phyloP scores from a whole-genome alignment of 306 rosid species.

The Quercus rubra region DNA sequence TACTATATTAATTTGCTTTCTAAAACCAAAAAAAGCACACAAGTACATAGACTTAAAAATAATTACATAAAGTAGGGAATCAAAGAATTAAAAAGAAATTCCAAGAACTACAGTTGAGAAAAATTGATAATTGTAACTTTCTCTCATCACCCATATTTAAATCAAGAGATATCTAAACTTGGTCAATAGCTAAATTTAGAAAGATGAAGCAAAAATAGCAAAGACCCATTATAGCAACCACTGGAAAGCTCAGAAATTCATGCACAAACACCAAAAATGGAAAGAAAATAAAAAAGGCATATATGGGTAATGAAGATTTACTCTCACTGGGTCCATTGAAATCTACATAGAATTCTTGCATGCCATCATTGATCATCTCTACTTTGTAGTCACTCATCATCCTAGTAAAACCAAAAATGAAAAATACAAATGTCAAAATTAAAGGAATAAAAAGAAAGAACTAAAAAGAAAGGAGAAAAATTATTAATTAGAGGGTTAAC shows the following conservation, averaged over 20 bases:
- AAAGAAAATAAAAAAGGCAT: neutral
- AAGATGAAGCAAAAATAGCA: neutral
- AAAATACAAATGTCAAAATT: conserved; percentile 1
- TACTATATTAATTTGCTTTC: neutral
- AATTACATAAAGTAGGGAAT: conserved; percentile 6
- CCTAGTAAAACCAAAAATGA: conserved; percentile 28
- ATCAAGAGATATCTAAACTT: conserved; percentile 29
- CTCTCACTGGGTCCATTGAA: conserved; percentile 54
- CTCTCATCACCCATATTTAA: conserved; percentile 24
- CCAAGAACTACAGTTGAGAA: neutral
- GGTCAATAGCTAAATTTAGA: conserved; percentile 32
- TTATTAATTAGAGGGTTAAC: conserved; percentile 25
- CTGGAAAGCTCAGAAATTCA: conserved; percentile 1
- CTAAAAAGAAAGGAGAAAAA: neutral
- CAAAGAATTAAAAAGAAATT: conserved; percentile 7
- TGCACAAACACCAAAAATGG: neutral
- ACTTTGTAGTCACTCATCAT: conserved; percentile 70
- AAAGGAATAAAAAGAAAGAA: conserved; percentile 8
- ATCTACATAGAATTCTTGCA: conserved; percentile 61
- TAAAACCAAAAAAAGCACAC: conserved; percentile 12
- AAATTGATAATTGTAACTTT: neutral
- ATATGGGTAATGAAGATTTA: conserved; percentile 11
- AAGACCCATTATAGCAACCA: conserved; percentile 11
- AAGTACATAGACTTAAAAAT: conserved; percentile 7
- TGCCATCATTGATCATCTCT: conserved; percentile 62